These are phyloP conservation scores for Phytophthora crassamura DNA, from an alignment of 352 stramenopile species.

Conservation along the genomic window DNA sequence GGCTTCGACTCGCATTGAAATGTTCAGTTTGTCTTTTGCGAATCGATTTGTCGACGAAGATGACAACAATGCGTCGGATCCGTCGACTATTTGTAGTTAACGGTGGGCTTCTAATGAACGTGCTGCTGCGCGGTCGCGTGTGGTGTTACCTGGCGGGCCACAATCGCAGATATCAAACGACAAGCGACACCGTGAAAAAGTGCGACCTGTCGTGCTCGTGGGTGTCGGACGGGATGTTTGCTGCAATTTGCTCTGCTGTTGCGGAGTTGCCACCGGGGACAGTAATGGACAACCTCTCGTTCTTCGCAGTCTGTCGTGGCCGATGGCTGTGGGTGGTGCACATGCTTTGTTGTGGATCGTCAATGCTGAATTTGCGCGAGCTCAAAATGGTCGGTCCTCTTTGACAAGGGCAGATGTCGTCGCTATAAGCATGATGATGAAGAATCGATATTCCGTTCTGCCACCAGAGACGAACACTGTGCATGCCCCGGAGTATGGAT, in stretches of 20 bases:
- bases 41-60: neutral
- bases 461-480: neutral
- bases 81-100: neutral
- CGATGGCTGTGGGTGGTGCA: neutral
- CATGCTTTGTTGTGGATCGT: neutral
- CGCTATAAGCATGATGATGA: neutral
- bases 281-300: neutral
- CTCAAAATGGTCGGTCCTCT: neutral
- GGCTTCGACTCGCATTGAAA: neutral
- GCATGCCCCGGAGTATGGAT: neutral
- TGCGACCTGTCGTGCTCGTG: neutral
- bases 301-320: neutral
- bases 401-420: neutral
- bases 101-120: too few relatives aligned
- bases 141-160: too few relatives aligned
- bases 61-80: neutral
- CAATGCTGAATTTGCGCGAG: neutral
- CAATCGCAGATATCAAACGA: too few relatives aligned
- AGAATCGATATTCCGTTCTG: neutral
- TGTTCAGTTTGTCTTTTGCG: neutral
- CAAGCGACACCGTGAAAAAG: neutral
- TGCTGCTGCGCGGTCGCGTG: too few relatives aligned
- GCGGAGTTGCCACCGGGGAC: neutral
- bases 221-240: neutral
- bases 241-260: neutral